Conservation (phyloP, 768 basidiomycete genomes). For the Rossbeevera mucosa region DNA sequence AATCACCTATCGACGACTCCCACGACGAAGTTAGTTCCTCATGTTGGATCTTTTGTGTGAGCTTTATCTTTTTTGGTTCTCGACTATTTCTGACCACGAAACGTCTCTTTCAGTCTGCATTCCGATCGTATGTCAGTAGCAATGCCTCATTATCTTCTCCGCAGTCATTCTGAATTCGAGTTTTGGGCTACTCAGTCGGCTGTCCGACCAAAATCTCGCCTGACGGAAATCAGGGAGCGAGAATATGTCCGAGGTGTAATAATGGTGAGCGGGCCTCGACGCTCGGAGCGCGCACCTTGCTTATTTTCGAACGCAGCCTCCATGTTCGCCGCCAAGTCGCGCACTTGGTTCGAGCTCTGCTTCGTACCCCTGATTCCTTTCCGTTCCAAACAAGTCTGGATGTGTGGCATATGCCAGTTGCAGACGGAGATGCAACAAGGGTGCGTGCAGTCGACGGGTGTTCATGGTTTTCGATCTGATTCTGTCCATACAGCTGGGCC, state of each 20-base stretch:
- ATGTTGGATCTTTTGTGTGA: slow-evolving; percentile 11
- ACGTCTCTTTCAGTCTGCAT: slow-evolving; percentile 43
- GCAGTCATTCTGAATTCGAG: slow-evolving; percentile 9
- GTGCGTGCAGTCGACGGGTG: slow-evolving; percentile 32
- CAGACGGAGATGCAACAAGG: slow-evolving; percentile 46
- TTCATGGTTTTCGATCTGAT: background rate
- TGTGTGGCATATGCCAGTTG: slow-evolving; percentile 71
- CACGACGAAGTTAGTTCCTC: background rate
- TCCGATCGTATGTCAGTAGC: slow-evolving; percentile 45
- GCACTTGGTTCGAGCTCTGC: slow-evolving; percentile 74
- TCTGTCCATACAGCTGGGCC: slow-evolving; percentile 27
- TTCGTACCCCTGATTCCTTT: slow-evolving; percentile 69
- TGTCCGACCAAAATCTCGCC: slow-evolving; percentile 58
- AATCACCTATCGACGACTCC: no score
- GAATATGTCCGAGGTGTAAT: slow-evolving; percentile 67
- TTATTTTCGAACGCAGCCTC: slow-evolving; percentile 37
- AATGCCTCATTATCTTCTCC: slow-evolving; percentile 1
- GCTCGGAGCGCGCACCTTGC: background rate
- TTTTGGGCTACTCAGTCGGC: slow-evolving; percentile 45
- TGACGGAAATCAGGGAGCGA: slow-evolving; percentile 46
- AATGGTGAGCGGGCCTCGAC: slow-evolving; percentile 49
- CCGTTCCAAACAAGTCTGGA: slow-evolving; percentile 57
- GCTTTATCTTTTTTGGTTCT: background rate
- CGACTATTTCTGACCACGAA: background rate
- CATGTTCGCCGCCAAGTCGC: slow-evolving; percentile 58